These are phyloP conservation scores for Aspergillus costaricaensis DNA, from an alignment of 2,329 filamentous ascomycete genomes.

Conservation along the genomic window DNA sequence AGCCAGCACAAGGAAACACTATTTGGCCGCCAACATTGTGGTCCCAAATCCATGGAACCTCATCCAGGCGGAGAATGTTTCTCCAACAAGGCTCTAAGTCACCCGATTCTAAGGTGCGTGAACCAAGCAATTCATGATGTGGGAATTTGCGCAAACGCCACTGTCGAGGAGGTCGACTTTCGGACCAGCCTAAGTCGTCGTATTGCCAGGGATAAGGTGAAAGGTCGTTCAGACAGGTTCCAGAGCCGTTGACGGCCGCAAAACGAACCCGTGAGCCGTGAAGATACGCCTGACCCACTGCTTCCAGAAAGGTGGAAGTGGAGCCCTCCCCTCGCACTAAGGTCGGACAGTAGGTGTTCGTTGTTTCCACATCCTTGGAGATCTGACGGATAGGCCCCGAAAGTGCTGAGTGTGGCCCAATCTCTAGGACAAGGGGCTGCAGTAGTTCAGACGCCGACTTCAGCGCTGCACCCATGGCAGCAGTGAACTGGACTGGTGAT, in stretches of 20 bases:
- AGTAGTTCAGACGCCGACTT: neutral
- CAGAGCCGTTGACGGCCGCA: neutral
- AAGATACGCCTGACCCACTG: slow-evolving; percentile 15
- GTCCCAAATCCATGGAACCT: slow-evolving; percentile 16
- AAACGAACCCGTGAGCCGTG: slow-evolving; percentile 4
- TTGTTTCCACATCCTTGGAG: neutral
- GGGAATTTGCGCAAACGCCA: slow-evolving; percentile 26
- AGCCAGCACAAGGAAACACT: slow-evolving; percentile 12
- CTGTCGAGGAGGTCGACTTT: slow-evolving; percentile 27
- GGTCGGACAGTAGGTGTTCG: slow-evolving; percentile 10
- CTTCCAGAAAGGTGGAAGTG: slow-evolving; percentile 11
- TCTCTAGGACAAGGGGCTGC: slow-evolving; percentile 24
- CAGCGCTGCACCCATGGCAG: slow-evolving; percentile 11
- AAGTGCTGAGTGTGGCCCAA: slow-evolving; percentile 43
- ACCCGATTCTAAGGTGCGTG: slow-evolving; percentile 16
- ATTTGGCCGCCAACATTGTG: slow-evolving; percentile 10
- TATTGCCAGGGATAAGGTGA: slow-evolving; percentile 49
- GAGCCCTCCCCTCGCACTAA: slow-evolving; percentile 1
- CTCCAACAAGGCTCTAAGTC: slow-evolving; percentile 46
- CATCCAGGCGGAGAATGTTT: slow-evolving; percentile 39
- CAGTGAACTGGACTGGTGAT: slow-evolving; percentile 24
- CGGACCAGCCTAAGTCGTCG: slow-evolving; percentile 42
- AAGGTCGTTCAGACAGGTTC: slow-evolving; percentile 25
- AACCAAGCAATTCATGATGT: slow-evolving; percentile 30
- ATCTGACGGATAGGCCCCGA: slow-evolving; percentile 32